Conservation (phyloP, 2,329 filamentous ascomycete genomes). For the Nannizzia gypsea region DNA sequence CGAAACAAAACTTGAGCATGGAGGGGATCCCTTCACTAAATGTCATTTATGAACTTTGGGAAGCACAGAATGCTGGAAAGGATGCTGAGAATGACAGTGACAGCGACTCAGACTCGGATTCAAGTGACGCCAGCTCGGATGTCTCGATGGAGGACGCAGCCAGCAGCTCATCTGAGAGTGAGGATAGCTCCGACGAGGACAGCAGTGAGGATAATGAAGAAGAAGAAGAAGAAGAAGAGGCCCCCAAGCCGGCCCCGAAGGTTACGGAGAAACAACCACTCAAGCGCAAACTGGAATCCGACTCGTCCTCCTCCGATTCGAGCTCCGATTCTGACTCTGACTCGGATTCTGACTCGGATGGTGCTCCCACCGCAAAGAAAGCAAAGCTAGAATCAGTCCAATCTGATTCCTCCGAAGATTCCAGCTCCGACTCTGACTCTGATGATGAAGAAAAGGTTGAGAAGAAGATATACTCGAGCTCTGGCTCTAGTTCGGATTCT, state of each 20-base stretch:
- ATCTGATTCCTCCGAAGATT: neutral
- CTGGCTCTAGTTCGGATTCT: slow-evolving; percentile 3
- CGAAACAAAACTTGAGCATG: slow-evolving; percentile 14
- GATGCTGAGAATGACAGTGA: slow-evolving; percentile 20
- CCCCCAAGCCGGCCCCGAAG: slow-evolving; percentile 19
- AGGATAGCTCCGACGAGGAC: slow-evolving; percentile 37
- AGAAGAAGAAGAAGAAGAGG: slow-evolving; percentile 13
- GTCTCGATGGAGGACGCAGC: slow-evolving; percentile 33
- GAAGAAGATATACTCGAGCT: neutral
- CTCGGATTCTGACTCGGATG: slow-evolving; percentile 5
- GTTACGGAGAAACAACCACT: slow-evolving; percentile 18
- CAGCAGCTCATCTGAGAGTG: slow-evolving; percentile 36
- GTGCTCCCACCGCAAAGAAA: slow-evolving; percentile 6
- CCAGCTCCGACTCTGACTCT: neutral
- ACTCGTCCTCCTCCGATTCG: slow-evolving; percentile 21
- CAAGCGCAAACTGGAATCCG: slow-evolving; percentile 48
- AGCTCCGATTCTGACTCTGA: slow-evolving; percentile 5
- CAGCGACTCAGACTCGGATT: slow-evolving; percentile 20
- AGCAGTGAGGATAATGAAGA: slow-evolving; percentile 27
- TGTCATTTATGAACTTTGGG: slow-evolving; percentile 29
- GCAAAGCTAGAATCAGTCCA: neutral
- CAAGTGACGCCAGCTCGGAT: slow-evolving; percentile 28
- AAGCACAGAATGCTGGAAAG: slow-evolving; percentile 17
- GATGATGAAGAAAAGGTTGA: neutral
- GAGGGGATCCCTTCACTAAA: slow-evolving; percentile 27